phyloP scores from a whole-genome alignment of 495 filamentous ascomycete genomes.

The Penicillium taxi region DNA sequence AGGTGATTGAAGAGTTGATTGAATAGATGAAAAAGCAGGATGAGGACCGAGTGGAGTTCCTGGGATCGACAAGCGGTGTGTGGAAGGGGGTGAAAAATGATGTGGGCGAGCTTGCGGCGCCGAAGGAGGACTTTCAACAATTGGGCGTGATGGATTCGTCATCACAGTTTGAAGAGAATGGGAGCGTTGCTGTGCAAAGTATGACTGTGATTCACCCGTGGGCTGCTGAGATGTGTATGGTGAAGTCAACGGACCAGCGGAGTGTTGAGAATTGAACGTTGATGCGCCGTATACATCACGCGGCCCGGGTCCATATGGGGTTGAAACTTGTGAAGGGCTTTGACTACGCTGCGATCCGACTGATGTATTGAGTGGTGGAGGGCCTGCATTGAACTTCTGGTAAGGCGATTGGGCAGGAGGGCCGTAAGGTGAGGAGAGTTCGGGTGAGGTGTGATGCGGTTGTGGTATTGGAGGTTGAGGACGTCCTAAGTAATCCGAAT shows the following conservation, averaged over 20 bases:
- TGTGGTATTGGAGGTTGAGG: constrained; percentile 39
- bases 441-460: constrained; percentile 33
- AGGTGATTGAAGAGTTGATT: constrained; percentile 32
- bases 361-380: constrained; percentile 25
- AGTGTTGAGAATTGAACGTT: constrained; percentile 24
- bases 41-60: constrained; percentile 43
- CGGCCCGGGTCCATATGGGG: constrained; percentile 27
- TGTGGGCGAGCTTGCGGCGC: constrained; percentile 31
- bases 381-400: constrained; percentile 32
- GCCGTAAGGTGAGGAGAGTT: constrained; percentile 34
- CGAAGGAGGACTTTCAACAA: constrained; percentile 33
- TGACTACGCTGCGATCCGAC: constrained; percentile 27
- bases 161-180: constrained; percentile 43
- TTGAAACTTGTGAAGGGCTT: constrained; percentile 29
- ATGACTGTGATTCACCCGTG: constrained; percentile 28
- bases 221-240: constrained; percentile 32
- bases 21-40: constrained; percentile 24
- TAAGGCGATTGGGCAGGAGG: constrained; percentile 39
- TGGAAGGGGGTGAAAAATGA: constrained; percentile 33
- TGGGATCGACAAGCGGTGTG: constrained; percentile 38
- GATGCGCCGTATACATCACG: constrained; percentile 33
- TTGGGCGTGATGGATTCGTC: constrained; percentile 29
- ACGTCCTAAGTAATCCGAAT: constrained; percentile 25
- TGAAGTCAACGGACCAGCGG: constrained; percentile 22
- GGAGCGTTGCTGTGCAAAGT: constrained; percentile 38